Evolutionary conservation across 371 early-diverging fungal species (phyloP), one percentile per base, ranked within the genome.

Genomic region (Nematocida minor): DNA sequence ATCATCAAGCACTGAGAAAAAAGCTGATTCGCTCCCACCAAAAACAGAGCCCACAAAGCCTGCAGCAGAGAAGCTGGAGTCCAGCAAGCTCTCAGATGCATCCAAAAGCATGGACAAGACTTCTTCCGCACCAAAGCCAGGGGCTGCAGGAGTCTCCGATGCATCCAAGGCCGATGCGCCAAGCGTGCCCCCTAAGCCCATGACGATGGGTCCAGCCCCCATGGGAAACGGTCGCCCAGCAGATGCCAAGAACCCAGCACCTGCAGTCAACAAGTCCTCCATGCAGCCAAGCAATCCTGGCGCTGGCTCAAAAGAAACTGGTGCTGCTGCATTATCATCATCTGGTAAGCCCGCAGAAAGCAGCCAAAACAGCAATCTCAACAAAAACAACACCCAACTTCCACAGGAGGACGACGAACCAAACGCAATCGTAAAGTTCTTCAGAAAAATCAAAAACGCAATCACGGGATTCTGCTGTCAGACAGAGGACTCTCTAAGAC

Each of bases 401-500:
- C 14, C 22, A 14, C 69, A 54, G 9, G 77, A 74, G 49, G 60
- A 74, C 4, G 42, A 53, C 14, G 77, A 74, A 38, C 49, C 64
- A 18, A 74, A 64, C 47, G n/a, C 47, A 32, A 49, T 74, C 46
- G 77, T 74, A 20, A 22, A 40, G 49, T 63, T 62, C 32, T 74
- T 34, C 29, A 48, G 77, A 53, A 53, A 22, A 22, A 74, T 74
- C n/a, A 74, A 74, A 32, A 51, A 74, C 53, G 66, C 63, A 7
- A 74, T 74, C 36, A 44, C 36, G 6, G 2, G 42, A 25, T 74
- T 74, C 63, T 74, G 77, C 66, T 74, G 77, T 34, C 44, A 62
- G 16, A 74, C 77, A 0, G 63, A 74, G 40, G 77, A 74, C 47
- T 16, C 7, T 2, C n/a, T 74, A 29, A 62, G 77, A 29, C 77